Conservation (phyloP, 2,329 filamentous ascomycete species). For the Fusarium sp. region DNA sequence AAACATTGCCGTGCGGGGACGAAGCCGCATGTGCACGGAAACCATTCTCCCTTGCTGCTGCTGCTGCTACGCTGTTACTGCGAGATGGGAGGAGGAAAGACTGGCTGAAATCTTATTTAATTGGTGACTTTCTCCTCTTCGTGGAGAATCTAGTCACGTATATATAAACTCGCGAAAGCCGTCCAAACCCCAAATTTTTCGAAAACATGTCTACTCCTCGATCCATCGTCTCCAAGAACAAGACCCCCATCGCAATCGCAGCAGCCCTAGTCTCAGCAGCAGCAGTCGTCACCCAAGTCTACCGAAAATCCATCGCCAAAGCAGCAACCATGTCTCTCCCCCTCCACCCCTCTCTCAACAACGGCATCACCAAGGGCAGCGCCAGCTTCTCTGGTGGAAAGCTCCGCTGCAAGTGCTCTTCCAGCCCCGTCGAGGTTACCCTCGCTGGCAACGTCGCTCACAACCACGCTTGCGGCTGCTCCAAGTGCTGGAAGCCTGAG, state of each 20-base stretch:
- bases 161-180: not conserved
- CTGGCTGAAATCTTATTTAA: conserved; percentile 16
- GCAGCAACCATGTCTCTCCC: conserved; percentile 37
- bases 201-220: conserved; percentile 29
- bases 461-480: conserved; percentile 80
- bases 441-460: conserved; percentile 70
- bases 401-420: conserved; percentile 70
- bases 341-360: conserved; percentile 73
- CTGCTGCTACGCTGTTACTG: not conserved
- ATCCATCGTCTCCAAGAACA: conserved; percentile 33
- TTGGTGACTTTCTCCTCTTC: not conserved
- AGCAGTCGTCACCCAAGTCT: conserved; percentile 38
- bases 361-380: conserved; percentile 68
- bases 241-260: conserved; percentile 35
- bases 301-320: conserved; percentile 18
- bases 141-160: not conserved
- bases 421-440: conserved; percentile 67
- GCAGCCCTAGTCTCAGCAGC: conserved; percentile 41
- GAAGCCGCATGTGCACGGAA: not conserved
- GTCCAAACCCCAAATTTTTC: not conserved
- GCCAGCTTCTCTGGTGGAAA: conserved; percentile 69
- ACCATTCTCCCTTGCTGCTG: not conserved
- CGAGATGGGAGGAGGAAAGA: not conserved
- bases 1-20: conserved; percentile 18
- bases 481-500: conserved; percentile 77